Conservation (phyloP, 306 rosid genomes). For the Aeschynomene evenia region DNA sequence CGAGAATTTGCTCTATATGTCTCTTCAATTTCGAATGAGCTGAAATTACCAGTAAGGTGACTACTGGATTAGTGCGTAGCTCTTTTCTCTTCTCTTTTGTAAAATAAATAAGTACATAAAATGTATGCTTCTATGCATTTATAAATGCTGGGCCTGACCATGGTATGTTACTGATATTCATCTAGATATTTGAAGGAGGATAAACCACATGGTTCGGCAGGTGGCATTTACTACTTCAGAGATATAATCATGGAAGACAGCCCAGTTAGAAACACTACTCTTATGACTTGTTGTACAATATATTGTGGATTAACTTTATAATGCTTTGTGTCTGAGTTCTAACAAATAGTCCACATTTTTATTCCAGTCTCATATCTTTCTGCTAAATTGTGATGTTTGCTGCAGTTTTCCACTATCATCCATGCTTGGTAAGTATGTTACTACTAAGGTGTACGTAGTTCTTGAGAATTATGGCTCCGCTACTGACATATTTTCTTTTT, state of each 20-base stretch:
- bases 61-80: constrained; percentile 1
- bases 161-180: constrained; percentile 21
- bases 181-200: constrained; percentile 94
- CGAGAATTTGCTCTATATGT: constrained; percentile 90
- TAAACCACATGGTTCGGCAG: constrained; percentile 96
- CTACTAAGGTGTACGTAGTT: constrained; percentile 11
- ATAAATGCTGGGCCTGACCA: constrained; percentile 21
- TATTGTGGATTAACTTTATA: neutral
- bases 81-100: neutral
- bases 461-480: neutral
- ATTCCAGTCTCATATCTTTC: constrained; percentile 86
- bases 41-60: constrained; percentile 92
- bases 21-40: constrained; percentile 90
- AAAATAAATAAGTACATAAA: neutral
- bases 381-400: constrained; percentile 95
- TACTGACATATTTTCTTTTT: constrained; percentile 17
- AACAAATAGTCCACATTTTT: constrained; percentile 21
- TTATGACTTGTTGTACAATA: neutral
- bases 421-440: constrained; percentile 77
- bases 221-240: constrained; percentile 78
- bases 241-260: constrained; percentile 87
- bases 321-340: constrained; percentile 6
- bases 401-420: constrained; percentile 81
- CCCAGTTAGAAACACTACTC: constrained; percentile 58
- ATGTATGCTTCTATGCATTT: neutral